A percentile compares a stretch with the other conserved stretches of the same genome.
Conservation (phyloP, 2,329 filamentous ascomycete genomes). For the Sclerotinia glacialis region DNA sequence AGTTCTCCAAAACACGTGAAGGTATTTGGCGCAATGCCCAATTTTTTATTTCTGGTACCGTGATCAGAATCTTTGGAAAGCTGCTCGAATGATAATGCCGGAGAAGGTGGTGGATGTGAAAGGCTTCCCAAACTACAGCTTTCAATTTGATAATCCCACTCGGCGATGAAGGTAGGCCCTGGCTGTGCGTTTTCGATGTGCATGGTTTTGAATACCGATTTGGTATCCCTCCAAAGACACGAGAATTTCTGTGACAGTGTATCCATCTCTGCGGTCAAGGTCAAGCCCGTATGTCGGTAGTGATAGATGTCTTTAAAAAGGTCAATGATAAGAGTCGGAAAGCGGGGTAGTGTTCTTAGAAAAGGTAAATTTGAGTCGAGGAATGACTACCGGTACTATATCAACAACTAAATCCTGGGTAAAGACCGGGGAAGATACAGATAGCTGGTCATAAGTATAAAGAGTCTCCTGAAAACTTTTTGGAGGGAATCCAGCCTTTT, state of each 20-base stretch:
- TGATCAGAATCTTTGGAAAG: neutral
- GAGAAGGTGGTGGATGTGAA: neutral
- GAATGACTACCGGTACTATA: neutral
- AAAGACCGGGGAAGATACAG: neutral
- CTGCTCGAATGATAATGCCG: slow-evolving; percentile 18
- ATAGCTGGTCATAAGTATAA: neutral
- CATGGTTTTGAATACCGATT: neutral
- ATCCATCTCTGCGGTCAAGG: neutral
- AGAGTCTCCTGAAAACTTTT: neutral
- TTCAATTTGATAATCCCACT: slow-evolving; percentile 20
- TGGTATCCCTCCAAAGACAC: neutral
- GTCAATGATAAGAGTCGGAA: neutral
- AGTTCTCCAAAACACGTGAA: slow-evolving; percentile 13
- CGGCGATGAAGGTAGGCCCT: slow-evolving; percentile 12
- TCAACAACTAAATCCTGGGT: neutral
- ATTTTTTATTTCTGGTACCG: neutral
- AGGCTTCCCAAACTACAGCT: neutral
- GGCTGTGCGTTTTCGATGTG: neutral
- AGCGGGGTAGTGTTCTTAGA: neutral
- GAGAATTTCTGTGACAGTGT: neutral
- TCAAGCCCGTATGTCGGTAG: neutral
- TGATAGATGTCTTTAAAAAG: neutral
- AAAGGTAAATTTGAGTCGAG: neutral
- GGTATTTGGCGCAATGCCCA: neutral
- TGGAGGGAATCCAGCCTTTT: neutral